A percentile compares a stretch with the other conserved stretches of the same genome.
Evolutionary conservation across 2,329 filamentous ascomycete genomes (phyloP).

Genomic region (Penicillium occitanis): DNA sequence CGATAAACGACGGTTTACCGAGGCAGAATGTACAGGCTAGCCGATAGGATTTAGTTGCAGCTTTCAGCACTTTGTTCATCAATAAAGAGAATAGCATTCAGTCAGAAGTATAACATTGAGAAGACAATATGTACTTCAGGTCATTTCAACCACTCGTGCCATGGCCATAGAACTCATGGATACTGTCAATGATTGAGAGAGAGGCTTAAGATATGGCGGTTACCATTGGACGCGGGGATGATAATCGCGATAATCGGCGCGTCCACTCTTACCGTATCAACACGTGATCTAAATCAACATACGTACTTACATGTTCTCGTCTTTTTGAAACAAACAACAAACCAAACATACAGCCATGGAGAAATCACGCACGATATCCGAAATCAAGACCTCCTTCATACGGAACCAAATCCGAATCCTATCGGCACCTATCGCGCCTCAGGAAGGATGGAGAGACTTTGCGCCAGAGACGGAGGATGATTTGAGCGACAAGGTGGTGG

Average conservation of each 20-base stretch:
- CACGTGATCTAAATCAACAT: slow-evolving; percentile 15
- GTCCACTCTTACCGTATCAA: slow-evolving; percentile 5
- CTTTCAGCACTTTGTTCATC: not conserved
- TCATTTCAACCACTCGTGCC: not conserved
- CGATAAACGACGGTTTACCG: slow-evolving; percentile 3
- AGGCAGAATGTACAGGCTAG: slow-evolving; percentile 5
- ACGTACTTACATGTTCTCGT: not conserved
- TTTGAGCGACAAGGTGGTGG: slow-evolving; percentile 50
- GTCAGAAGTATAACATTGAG: not conserved
- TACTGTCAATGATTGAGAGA: not conserved
- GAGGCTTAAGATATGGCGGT: not conserved
- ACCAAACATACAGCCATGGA: slow-evolving; percentile 35
- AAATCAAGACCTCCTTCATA: slow-evolving; percentile 54
- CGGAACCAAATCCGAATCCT: slow-evolving; percentile 54
- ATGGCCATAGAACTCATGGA: not conserved
- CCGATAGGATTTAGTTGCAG: not conserved
- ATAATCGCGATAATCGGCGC: not conserved
- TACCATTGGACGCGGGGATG: slow-evolving; percentile 11
- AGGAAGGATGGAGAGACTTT: slow-evolving; percentile 49
- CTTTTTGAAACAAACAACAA: not conserved
- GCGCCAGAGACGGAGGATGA: slow-evolving; percentile 44
- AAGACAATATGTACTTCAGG: not conserved
- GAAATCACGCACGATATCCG: slow-evolving; percentile 47
- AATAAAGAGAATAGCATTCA: not conserved
- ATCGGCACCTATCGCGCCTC: slow-evolving; percentile 49